phyloP scores from a whole-genome alignment of 1,284 basidiomycete genomes.

The Cryptococcus sp. region DNA sequence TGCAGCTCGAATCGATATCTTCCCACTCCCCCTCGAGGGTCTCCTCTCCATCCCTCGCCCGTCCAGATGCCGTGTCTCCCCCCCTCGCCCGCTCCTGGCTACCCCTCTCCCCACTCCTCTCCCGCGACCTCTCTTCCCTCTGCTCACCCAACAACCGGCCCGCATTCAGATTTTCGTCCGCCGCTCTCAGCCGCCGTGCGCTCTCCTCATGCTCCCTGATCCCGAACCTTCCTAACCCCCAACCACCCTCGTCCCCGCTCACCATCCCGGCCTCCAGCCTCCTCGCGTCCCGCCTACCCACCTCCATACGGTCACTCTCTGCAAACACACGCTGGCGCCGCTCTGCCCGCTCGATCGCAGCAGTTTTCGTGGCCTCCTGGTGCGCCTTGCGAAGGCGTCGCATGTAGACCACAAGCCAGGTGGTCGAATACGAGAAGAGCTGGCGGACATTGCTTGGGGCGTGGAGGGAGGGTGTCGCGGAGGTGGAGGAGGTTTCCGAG shows the following conservation, averaged over 20 bases:
- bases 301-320: neutral
- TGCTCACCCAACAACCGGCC: slow-evolving; percentile 20
- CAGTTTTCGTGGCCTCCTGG: slow-evolving; percentile 44
- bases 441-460: slow-evolving; percentile 34
- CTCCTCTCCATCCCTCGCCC: slow-evolving; percentile 1
- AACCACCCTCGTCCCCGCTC: slow-evolving; percentile 55
- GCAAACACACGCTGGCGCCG: slow-evolving; percentile 36
- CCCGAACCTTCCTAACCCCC: slow-evolving; percentile 69
- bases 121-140: slow-evolving; percentile 4
- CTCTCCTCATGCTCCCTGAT: slow-evolving; percentile 54
- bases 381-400: slow-evolving; percentile 46
- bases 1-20: slow-evolving; percentile 20
- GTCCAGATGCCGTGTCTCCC: slow-evolving; percentile 31
- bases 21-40: slow-evolving; percentile 27
- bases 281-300: neutral
- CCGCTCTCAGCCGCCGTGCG: slow-evolving; percentile 38
- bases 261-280: slow-evolving; percentile 9
- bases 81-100: slow-evolving; percentile 57
- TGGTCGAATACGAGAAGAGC: slow-evolving; percentile 42
- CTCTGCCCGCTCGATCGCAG: slow-evolving; percentile 43
- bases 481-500: slow-evolving; percentile 46
- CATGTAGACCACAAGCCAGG: slow-evolving; percentile 43
- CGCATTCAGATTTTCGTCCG: slow-evolving; percentile 36
- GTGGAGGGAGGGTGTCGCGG: slow-evolving; percentile 42
- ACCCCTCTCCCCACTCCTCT: neutral